These are phyloP conservation scores for Pythium brassicae DNA, from an alignment of 352 stramenopile species.

Conservation along the genomic window DNA sequence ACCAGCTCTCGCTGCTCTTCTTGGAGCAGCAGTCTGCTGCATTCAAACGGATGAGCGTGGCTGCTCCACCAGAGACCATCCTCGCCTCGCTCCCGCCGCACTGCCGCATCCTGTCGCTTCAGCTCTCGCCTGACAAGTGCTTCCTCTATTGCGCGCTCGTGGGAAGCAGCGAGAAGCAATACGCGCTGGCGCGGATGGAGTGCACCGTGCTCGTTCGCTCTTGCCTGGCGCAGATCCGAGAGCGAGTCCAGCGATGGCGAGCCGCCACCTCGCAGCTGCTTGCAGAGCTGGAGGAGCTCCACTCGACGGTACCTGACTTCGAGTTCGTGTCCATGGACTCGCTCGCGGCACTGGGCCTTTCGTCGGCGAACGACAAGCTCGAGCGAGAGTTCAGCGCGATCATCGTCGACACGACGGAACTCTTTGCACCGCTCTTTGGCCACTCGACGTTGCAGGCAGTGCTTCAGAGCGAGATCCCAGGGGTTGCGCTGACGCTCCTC, in stretches of 20 bases:
- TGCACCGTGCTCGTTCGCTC: constrained; percentile 31
- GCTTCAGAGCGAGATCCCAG: constrained; percentile 37
- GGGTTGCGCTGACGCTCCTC: constrained; percentile 45
- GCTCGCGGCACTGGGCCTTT: not conserved
- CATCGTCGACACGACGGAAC: constrained; percentile 30
- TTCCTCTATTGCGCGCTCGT: constrained; percentile 58
- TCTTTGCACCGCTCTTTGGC: constrained; percentile 50
- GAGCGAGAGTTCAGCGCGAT: constrained; percentile 56
- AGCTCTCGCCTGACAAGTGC: constrained; percentile 63
- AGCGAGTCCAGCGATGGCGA: constrained; percentile 37
- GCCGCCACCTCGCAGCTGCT: constrained; percentile 28
- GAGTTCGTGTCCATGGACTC: constrained; percentile 25
- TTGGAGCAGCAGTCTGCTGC: constrained; percentile 61
- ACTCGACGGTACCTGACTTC: constrained; percentile 29
- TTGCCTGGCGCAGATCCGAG: constrained; percentile 22
- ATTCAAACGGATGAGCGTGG: constrained; percentile 55
- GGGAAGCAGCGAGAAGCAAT: constrained; percentile 29
- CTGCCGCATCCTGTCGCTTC: constrained; percentile 42
- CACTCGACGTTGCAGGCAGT: constrained; percentile 37
- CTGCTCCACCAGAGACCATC: constrained; percentile 30
- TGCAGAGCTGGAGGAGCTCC: constrained; percentile 32
- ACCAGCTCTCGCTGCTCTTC: constrained; percentile 64
- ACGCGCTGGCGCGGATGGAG: constrained; percentile 55
- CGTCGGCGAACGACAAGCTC: constrained; percentile 26
- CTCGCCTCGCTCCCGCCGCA: constrained; percentile 34